phyloP scores from a whole-genome alignment of 225 moss, liverwort and hornwort genomes.

The Thuidium tamariscinum region DNA sequence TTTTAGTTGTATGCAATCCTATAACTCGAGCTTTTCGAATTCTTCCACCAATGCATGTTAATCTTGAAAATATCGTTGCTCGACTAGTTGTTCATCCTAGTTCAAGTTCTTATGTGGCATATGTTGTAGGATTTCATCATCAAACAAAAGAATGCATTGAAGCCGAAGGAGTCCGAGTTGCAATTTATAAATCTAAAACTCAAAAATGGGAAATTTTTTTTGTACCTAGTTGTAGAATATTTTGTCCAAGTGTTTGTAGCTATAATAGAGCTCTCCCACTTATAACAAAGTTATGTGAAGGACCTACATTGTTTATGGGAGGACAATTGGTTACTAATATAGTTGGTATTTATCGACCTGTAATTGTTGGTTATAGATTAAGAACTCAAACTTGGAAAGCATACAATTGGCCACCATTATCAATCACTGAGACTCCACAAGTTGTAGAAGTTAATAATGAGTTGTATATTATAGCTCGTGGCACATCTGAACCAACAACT shows the following conservation, averaged over 20 bases:
- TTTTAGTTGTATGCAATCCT: slow-evolving; percentile 39
- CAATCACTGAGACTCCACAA: slow-evolving; percentile 11
- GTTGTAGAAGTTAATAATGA: slow-evolving; percentile 31
- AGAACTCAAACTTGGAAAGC: slow-evolving; percentile 32
- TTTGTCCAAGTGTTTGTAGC: not conserved
- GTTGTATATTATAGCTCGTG: slow-evolving; percentile 20
- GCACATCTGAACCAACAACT: not conserved
- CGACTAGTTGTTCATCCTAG: slow-evolving; percentile 17
- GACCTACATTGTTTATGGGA: slow-evolving; percentile 30
- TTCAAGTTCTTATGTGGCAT: slow-evolving; percentile 12
- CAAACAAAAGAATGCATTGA: slow-evolving; percentile 31
- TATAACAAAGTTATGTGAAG: slow-evolving; percentile 22
- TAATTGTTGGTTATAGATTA: slow-evolving; percentile 31
- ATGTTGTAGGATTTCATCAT: slow-evolving; percentile 21
- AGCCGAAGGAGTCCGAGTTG: slow-evolving; percentile 24
- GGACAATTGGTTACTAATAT: slow-evolving; percentile 17
- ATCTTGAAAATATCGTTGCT: slow-evolving; percentile 21
- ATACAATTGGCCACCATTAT: slow-evolving; percentile 26
- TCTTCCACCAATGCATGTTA: slow-evolving; percentile 39
- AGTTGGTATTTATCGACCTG: not conserved
- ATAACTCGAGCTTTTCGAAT: slow-evolving; percentile 12
- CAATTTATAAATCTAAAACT: slow-evolving; percentile 27
- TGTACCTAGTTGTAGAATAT: slow-evolving; percentile 23
- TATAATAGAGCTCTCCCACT: slow-evolving; percentile 23
- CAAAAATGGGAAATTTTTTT: slow-evolving; percentile 21